Percentiles rank a stretch among this genome's conserved stretches.
phyloP scores from a whole-genome alignment of 169 alveolate species.

The Plasmodium gonderi region DNA sequence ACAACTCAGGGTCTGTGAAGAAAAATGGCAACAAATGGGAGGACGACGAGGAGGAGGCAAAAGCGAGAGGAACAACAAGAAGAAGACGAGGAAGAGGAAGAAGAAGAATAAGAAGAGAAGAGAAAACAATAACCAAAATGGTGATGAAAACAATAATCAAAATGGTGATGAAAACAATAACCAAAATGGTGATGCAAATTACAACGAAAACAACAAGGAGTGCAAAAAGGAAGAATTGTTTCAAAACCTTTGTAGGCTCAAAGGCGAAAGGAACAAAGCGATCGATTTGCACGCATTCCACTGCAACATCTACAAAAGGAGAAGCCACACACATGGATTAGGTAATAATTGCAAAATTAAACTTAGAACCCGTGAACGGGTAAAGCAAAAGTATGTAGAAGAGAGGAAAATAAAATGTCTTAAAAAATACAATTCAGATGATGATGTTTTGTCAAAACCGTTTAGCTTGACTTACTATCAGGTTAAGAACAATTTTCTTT shows the following conservation, averaged over 20 bases:
- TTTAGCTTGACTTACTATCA: constrained; percentile 30
- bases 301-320: not conserved
- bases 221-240: not conserved
- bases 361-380: not conserved
- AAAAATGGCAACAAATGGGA: too few species aligned
- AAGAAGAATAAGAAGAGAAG: not conserved
- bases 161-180: too few species aligned
- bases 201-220: too few species aligned
- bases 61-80: not conserved
- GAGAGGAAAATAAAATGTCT: constrained; percentile 4
- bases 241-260: not conserved
- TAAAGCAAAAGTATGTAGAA: not conserved
- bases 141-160: too few species aligned
- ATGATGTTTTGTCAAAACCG: not conserved
- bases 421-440: constrained; percentile 33
- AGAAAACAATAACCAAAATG: too few species aligned
- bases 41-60: not conserved
- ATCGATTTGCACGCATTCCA: constrained; percentile 6
- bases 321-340: not conserved
- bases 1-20: too few species aligned
- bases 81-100: not conserved
- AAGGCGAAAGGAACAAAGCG: not conserved
- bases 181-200: too few species aligned
- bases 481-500: not conserved
- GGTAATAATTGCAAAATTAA: not conserved